phyloP scores from a whole-genome alignment of 352 stramenopile genomes.

The Thalassiosira livingstoniorum region DNA sequence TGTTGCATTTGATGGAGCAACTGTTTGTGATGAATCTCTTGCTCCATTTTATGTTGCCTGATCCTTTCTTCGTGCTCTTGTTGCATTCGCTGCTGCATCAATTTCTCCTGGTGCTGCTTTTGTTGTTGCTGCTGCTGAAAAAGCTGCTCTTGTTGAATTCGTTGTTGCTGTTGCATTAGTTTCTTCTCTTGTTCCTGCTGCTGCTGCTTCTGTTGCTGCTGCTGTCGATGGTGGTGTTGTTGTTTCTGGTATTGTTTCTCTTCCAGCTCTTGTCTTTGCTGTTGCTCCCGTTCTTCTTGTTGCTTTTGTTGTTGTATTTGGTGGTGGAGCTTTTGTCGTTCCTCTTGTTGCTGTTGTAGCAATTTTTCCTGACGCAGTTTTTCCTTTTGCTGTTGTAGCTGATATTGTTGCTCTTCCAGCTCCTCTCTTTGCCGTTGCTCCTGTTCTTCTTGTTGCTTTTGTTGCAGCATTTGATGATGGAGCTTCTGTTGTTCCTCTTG shows the following conservation, averaged over 20 bases:
- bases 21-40: conserved; percentile 1
- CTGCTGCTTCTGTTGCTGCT: neutral
- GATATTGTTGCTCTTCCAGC: conserved; percentile 41
- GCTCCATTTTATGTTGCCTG: neutral
- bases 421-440: conserved; percentile 20
- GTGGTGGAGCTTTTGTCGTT: no score
- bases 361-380: conserved; percentile 44
- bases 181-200: conserved; percentile 17
- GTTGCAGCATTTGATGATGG: neutral
- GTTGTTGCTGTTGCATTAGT: neutral
- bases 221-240: conserved; percentile 20
- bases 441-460: conserved; percentile 22
- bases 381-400: conserved; percentile 49
- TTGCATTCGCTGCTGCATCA: conserved; percentile 1
- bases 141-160: neutral
- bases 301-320: conserved; percentile 30
- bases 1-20: conserved; percentile 10
- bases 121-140: conserved; percentile 10
- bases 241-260: no score
- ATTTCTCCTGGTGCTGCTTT: conserved; percentile 10
- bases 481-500: conserved; percentile 26
- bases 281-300: conserved; percentile 1
- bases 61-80: conserved; percentile 2
- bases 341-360: conserved; percentile 38
- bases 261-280: conserved; percentile 33